Evolutionary conservation across 352 stramenopile species (phyloP).

Genomic region (Phytopythium boreale): DNA sequence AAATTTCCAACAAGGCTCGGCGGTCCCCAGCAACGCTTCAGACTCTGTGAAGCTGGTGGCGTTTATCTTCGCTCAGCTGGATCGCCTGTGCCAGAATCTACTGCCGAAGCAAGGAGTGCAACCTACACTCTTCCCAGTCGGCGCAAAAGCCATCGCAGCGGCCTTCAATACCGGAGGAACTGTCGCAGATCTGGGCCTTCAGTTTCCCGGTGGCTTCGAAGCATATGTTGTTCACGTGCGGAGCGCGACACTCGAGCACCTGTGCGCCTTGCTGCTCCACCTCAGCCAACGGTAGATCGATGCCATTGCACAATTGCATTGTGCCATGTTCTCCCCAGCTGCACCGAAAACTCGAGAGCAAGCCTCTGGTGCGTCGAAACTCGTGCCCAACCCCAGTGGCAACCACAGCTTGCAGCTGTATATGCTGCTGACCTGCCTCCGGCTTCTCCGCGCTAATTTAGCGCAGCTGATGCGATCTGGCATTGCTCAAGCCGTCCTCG

Average conservation of each 20-base stretch:
- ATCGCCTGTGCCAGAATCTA: conserved; percentile 57
- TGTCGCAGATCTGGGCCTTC: neutral
- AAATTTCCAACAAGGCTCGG: neutral
- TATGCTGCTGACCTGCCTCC: conserved; percentile 59
- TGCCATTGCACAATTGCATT: conserved; percentile 9
- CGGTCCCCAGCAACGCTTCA: neutral
- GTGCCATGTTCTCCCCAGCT: neutral
- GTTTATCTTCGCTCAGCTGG: conserved; percentile 76
- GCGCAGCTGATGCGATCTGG: conserved; percentile 61
- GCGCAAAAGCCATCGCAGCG: conserved; percentile 10
- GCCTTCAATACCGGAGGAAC: neutral
- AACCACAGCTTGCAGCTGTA: conserved; percentile 45
- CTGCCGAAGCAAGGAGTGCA: conserved; percentile 27
- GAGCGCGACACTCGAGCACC: conserved; percentile 44
- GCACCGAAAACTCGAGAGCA: neutral
- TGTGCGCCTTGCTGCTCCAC: conserved; percentile 35
- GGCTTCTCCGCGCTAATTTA: conserved; percentile 77
- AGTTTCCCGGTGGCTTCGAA: conserved; percentile 45
- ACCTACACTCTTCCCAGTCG: neutral
- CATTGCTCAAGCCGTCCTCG: conserved; percentile 34
- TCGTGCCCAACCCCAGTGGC: neutral
- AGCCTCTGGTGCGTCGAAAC: neutral
- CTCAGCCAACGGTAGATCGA: conserved; percentile 40
- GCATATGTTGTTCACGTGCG: conserved; percentile 33
- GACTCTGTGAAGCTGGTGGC: conserved; percentile 14